A percentile compares a stretch with the other conserved stretches of the same genome.
These are phyloP conservation scores for Aspergillus uvarum DNA, from an alignment of 2,329 filamentous ascomycete genomes.

Conservation along the genomic window DNA sequence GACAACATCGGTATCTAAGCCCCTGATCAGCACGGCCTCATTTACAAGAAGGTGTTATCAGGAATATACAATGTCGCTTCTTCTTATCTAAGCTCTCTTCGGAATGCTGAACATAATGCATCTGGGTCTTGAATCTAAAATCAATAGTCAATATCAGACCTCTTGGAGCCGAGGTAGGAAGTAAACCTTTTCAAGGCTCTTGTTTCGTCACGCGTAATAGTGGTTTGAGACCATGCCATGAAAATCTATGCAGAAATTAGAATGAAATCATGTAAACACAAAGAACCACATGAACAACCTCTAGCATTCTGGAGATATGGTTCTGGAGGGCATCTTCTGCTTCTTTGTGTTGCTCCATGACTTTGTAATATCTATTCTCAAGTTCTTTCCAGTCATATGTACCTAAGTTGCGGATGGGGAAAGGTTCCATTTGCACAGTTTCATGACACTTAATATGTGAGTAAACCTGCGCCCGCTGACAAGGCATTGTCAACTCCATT, in stretches of 20 bases:
- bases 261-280: background rate
- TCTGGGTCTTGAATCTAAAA: constrained; percentile 71
- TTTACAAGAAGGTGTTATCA: constrained; percentile 11
- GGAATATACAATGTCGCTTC: constrained; percentile 72
- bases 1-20: constrained; percentile 44
- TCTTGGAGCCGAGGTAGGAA: background rate
- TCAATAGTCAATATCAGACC: background rate
- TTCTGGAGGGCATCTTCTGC: constrained; percentile 65
- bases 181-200: constrained; percentile 72
- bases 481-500: background rate
- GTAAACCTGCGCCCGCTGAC: background rate
- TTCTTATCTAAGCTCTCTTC: constrained; percentile 71
- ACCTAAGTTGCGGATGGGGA: constrained; percentile 52
- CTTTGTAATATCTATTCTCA: constrained; percentile 65
- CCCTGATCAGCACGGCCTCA: constrained; percentile 17
- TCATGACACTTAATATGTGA: background rate
- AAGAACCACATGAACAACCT: constrained; percentile 46
- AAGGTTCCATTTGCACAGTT: constrained; percentile 21
- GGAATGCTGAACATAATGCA: constrained; percentile 70
- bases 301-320: constrained; percentile 67
- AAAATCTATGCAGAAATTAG: constrained; percentile 63
- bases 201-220: constrained; percentile 70
- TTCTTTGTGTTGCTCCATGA: constrained; percentile 61
- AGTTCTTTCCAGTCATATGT: constrained; percentile 78
- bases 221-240: constrained; percentile 72